These are phyloP conservation scores for Oryza meyeriana DNA, from an alignment of 176 grass and related monocot species.

Conservation along the genomic window DNA sequence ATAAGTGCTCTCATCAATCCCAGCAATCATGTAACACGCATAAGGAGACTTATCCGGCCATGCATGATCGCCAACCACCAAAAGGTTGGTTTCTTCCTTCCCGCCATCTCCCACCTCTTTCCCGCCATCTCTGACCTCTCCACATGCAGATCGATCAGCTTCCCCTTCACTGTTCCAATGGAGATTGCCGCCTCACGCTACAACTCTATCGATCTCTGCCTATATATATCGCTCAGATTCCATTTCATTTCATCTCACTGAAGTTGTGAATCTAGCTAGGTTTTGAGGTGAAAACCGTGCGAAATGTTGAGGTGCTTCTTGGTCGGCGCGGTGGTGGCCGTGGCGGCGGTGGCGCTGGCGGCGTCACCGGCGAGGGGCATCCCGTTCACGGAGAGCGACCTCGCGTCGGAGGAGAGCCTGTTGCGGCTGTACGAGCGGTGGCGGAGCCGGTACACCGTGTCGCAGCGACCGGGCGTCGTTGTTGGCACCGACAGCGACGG, in stretches of 20 bases:
- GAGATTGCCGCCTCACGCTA: neutral
- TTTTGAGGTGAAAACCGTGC: neutral
- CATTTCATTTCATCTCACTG: neutral
- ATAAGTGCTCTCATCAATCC: neutral
- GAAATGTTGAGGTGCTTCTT: conserved; percentile 15
- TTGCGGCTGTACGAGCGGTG: conserved; percentile 56
- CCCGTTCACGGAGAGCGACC: conserved; percentile 50
- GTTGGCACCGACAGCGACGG: neutral
- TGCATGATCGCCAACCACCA: neutral
- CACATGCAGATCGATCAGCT: neutral
- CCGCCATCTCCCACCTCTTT: conserved; percentile 24
- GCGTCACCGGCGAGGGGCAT: neutral
- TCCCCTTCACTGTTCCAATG: neutral
- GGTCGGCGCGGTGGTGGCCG: neutral
- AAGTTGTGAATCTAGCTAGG: neutral
- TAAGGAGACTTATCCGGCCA: neutral
- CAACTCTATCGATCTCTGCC: neutral
- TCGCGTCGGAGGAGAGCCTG: conserved; percentile 58
- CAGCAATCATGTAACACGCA: neutral
- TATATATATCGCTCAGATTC: neutral
- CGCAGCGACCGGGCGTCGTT: neutral
- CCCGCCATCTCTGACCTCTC: neutral
- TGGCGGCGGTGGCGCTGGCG: neutral
- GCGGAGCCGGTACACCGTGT: conserved; percentile 49
- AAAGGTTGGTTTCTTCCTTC: conserved; percentile 33